Evolutionary conservation across 371 early-diverging fungal species (phyloP).

Genomic region (Lichtheimia corymbifera): DNA sequence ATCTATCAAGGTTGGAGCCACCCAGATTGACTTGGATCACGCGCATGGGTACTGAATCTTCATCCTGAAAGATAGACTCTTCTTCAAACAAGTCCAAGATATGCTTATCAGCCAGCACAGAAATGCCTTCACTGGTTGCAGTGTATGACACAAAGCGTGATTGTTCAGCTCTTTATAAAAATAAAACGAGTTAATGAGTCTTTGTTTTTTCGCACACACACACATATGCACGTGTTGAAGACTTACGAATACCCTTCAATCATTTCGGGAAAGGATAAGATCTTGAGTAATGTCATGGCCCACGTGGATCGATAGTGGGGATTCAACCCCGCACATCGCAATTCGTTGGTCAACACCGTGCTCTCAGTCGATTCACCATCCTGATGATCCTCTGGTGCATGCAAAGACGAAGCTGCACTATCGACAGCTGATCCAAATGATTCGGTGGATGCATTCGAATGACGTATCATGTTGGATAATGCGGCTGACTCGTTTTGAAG

Average conservation of each 20-base stretch:
- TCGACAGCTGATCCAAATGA: slow-evolving; percentile 10
- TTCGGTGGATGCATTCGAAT: slow-evolving; percentile 13
- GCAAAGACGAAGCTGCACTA: slow-evolving; percentile 5
- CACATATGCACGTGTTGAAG: too few species aligned
- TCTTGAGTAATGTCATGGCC: slow-evolving; percentile 64
- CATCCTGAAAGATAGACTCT: slow-evolving; percentile 59
- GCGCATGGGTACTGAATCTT: slow-evolving; percentile 57
- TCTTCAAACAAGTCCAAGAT: slow-evolving; percentile 64
- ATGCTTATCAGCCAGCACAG: slow-evolving; percentile 65
- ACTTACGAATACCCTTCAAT: slow-evolving; percentile 26
- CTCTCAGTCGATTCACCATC: slow-evolving; percentile 11
- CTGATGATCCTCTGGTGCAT: slow-evolving; percentile 3
- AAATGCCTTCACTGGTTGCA: slow-evolving; percentile 70
- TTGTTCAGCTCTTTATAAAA: slow-evolving; percentile 1
- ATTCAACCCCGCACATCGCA: slow-evolving; percentile 69
- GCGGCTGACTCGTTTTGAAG: slow-evolving; percentile 8
- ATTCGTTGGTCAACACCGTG: slow-evolving; percentile 48
- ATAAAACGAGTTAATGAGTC: neutral
- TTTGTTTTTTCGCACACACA: neutral
- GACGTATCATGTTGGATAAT: slow-evolving; percentile 2
- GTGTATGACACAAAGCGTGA: slow-evolving; percentile 72
- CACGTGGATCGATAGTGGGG: slow-evolving; percentile 50
- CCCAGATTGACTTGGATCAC: slow-evolving; percentile 75
- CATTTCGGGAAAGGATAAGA: slow-evolving; percentile 65
- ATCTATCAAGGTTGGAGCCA: slow-evolving; percentile 62